Evolutionary conservation across 2,329 filamentous ascomycete genomes (phyloP).

Genomic region (Phymatotrichopsis omnivora): DNA sequence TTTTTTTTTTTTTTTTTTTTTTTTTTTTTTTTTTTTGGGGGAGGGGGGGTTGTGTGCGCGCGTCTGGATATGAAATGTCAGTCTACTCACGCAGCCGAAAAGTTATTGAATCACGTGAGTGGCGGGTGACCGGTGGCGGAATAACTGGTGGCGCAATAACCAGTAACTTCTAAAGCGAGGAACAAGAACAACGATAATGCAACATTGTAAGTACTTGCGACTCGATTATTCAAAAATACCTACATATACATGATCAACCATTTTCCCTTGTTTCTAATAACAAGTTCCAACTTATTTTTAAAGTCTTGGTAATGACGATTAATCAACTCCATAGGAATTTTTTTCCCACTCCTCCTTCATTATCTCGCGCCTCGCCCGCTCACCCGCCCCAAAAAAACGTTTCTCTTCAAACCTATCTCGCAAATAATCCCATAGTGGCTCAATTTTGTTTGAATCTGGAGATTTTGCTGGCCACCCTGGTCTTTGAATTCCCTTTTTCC

Average conservation of each 20-base stretch:
- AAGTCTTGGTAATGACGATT: not conserved
- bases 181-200: no score
- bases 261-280: conserved; percentile 7
- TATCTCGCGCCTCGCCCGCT: no score
- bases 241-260: not conserved
- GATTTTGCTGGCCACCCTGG: conserved; percentile 8
- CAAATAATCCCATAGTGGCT: conserved; percentile 1
- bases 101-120: conserved; percentile 1
- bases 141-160: no score
- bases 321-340: conserved; percentile 1
- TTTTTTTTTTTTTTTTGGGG: no score
- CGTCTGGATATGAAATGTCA: no score
- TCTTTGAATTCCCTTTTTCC: not conserved
- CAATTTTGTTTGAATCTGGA: not conserved
- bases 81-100: not conserved
- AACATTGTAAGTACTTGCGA: no score
- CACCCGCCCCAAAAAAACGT: no score
- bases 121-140: no score
- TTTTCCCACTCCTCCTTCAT: conserved; percentile 1
- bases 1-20: no score
- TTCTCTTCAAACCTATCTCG: no score
- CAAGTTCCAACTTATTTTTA: conserved; percentile 5
- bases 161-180: no score
- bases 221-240: not conserved
- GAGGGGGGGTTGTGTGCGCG: no score